Evolutionary conservation across 352 stramenopile species (phyloP).

Genomic region (Pythium volutum): DNA sequence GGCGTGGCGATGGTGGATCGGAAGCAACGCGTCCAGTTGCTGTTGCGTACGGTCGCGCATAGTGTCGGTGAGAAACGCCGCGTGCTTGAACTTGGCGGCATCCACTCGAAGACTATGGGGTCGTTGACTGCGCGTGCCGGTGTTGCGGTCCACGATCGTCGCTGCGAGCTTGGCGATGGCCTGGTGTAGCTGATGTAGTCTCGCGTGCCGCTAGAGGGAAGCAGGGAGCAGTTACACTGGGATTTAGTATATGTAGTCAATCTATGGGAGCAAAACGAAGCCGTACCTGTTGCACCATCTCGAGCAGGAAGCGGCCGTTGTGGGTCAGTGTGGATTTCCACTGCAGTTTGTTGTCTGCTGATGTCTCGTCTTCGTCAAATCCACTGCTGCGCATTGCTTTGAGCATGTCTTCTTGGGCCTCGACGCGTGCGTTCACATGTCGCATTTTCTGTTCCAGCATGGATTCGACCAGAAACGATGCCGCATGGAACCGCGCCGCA

Average conservation of each 20-base stretch:
- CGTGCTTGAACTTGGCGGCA: conserved; percentile 42
- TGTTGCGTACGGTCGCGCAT: conserved; percentile 37
- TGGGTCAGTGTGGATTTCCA: conserved; percentile 7
- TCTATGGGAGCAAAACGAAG: not conserved
- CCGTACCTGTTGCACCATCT: conserved; percentile 63
- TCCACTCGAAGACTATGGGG: conserved; percentile 21
- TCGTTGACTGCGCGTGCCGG: not conserved
- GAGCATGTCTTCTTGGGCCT: conserved; percentile 34
- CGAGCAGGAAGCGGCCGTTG: conserved; percentile 43
- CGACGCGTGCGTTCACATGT: conserved; percentile 39
- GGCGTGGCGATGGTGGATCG: conserved; percentile 19
- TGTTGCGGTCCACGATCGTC: not conserved
- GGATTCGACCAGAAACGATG: conserved; percentile 54
- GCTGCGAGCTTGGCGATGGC: conserved; percentile 60
- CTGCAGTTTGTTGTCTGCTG: not conserved
- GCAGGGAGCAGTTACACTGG: not conserved
- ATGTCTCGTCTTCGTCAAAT: not conserved
- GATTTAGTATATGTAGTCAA: not conserved
- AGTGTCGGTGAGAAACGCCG: conserved; percentile 42
- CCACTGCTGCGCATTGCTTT: not conserved
- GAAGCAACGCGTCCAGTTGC: conserved; percentile 33
- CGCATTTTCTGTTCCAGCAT: conserved; percentile 61
- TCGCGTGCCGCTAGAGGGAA: conserved; percentile 39
- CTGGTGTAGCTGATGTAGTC: conserved; percentile 58
- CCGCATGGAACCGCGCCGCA: conserved; percentile 46